These are phyloP conservation scores for Diplodia seriata DNA, from an alignment of 2,329 filamentous ascomycete species.

Conservation along the genomic window DNA sequence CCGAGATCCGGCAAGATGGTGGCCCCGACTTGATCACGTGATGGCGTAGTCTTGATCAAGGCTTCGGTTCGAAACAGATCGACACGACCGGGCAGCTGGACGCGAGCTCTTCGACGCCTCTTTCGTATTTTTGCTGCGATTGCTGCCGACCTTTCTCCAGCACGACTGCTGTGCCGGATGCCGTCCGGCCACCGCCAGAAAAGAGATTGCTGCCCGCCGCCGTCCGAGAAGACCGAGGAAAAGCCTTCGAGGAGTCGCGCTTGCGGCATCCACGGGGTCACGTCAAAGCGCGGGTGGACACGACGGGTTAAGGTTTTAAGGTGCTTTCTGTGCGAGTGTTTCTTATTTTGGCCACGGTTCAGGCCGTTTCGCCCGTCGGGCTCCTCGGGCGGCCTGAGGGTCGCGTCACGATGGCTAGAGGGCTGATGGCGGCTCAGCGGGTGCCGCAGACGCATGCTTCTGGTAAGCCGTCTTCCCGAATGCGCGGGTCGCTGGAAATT, in stretches of 20 bases:
- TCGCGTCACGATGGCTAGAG: neutral
- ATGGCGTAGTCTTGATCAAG: neutral
- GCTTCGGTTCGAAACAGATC: constrained; percentile 5
- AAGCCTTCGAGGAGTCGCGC: neutral
- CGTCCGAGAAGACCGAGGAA: neutral
- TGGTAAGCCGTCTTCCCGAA: neutral
- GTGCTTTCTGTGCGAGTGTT: neutral
- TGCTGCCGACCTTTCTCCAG: neutral
- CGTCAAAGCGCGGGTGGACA: neutral
- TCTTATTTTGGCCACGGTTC: neutral
- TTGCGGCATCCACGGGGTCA: neutral
- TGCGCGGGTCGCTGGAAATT: constrained; percentile 1
- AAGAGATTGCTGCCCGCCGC: too few relatives aligned
- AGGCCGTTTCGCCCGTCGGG: too few relatives aligned
- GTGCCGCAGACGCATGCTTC: constrained; percentile 11
- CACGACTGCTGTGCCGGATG: neutral
- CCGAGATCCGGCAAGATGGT: neutral
- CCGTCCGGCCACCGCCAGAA: too few relatives aligned
- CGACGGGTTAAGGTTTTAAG: neutral
- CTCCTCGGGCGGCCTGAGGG: neutral
- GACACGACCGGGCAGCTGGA: neutral
- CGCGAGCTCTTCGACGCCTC: neutral
- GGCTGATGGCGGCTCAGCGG: constrained; percentile 5
- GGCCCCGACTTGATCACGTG: neutral
- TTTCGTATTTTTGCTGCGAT: neutral